phyloP scores from a whole-genome alignment of 139 green algal genomes.

The Chlamydomonas eustigma region DNA sequence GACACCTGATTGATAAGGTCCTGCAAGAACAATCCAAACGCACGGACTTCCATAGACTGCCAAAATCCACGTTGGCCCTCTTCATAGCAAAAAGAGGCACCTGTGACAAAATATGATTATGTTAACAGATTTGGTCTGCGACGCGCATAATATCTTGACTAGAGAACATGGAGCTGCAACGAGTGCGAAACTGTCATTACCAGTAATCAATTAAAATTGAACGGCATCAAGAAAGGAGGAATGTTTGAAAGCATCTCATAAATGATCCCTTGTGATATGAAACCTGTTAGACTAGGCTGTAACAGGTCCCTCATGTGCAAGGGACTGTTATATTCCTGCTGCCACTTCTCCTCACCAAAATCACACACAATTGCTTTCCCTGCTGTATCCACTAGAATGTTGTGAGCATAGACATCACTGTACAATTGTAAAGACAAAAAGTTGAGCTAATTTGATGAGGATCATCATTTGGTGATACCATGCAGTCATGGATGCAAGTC shows the following conservation, averaged over 20 bases:
- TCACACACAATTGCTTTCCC: not conserved
- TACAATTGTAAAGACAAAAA: not conserved
- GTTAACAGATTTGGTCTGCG: not conserved
- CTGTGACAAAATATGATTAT: no score
- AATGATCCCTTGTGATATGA: not conserved
- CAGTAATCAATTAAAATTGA: not conserved
- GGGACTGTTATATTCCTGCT: not conserved
- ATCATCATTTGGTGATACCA: no score
- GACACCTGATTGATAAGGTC: not conserved
- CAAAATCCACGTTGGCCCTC: not conserved
- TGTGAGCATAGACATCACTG: not conserved
- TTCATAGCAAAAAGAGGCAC: not conserved
- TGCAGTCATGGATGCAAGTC: no score
- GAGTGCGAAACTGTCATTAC: not conserved
- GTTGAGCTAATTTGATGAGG: not conserved
- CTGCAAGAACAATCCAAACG: not conserved
- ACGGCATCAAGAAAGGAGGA: not conserved
- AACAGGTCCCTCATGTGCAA: not conserved
- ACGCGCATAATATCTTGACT: not conserved
- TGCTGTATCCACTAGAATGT: not conserved
- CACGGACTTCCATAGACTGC: not conserved
- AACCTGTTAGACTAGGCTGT: not conserved
- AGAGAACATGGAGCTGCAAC: not conserved
- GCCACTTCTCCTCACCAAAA: not conserved
- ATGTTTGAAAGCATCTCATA: not conserved